phyloP scores from a whole-genome alignment of 441 rosid species.

The Pelargonium citronellum region DNA sequence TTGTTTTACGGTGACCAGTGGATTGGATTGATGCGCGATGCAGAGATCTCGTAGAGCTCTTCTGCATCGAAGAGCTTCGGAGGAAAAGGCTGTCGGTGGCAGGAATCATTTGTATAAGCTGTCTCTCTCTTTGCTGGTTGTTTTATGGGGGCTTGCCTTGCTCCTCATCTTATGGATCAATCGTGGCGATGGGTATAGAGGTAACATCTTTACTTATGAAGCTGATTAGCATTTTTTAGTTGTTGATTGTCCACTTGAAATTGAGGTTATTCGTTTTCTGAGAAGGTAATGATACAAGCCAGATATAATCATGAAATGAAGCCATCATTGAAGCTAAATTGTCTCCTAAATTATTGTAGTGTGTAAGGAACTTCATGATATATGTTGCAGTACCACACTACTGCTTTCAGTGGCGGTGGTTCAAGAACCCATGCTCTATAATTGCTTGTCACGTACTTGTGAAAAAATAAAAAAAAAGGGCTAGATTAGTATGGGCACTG shows the following conservation, averaged over 20 bases:
- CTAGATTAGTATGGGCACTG: no score
- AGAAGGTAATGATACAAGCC: no score
- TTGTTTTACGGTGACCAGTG: constrained; percentile 4
- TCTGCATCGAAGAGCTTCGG: constrained; percentile 62
- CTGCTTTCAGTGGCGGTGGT: no score
- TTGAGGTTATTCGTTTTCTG: background rate
- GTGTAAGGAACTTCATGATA: background rate
- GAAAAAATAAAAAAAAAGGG: background rate
- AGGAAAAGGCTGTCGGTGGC: constrained; percentile 30
- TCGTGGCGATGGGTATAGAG: constrained; percentile 50
- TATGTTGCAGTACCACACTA: background rate
- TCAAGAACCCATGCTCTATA: no score
- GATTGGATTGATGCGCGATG: constrained; percentile 66
- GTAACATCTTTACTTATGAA: constrained; percentile 22
- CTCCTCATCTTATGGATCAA: constrained; percentile 65
- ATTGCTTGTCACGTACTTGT: background rate
- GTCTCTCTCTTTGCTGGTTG: constrained; percentile 63
- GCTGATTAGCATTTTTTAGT: background rate
- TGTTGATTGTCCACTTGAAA: background rate
- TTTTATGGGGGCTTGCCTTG: constrained; percentile 65
- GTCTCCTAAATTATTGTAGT: background rate
- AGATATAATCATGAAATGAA: no score
- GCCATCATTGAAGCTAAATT: background rate
- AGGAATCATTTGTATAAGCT: constrained; percentile 47
- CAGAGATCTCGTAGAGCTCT: constrained; percentile 85